Conservation (phyloP, 805 yeast genomes). For the Ogataea zsoltii region DNA sequence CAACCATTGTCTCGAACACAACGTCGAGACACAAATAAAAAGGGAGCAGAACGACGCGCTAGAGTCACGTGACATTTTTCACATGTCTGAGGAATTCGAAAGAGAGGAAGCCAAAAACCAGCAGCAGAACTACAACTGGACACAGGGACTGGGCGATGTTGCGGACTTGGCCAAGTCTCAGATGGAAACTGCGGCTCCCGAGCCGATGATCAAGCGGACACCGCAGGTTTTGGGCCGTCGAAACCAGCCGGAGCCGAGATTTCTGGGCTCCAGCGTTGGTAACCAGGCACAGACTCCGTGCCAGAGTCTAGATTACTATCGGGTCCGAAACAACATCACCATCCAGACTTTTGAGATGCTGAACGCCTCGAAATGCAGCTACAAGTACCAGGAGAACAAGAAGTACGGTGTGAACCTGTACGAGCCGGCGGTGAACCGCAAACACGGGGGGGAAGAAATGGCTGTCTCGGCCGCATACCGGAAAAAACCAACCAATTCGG, state of each 20-base stretch:
- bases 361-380: slow-evolving; percentile 7
- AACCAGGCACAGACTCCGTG: slow-evolving; percentile 14
- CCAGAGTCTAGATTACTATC: slow-evolving; percentile 15
- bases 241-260: slow-evolving; percentile 2
- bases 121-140: slow-evolving; percentile 16
- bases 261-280: not conserved
- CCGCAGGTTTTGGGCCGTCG: not conserved
- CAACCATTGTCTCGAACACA: not conserved
- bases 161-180: not conserved
- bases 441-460: slow-evolving; percentile 2
- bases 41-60: not conserved
- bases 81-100: slow-evolving; percentile 2
- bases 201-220: not conserved
- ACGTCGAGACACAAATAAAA: not conserved
- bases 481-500: slow-evolving; percentile 17
- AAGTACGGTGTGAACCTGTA: slow-evolving; percentile 19
- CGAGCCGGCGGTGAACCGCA: slow-evolving; percentile 27
- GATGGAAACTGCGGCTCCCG: not conserved
- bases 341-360: slow-evolving; percentile 13
- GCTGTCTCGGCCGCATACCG: not conserved
- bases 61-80: slow-evolving; percentile 2
- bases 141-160: slow-evolving; percentile 6
- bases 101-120: not conserved
- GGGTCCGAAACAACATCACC: slow-evolving; percentile 17
- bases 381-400: slow-evolving; percentile 20